phyloP scores from a whole-genome alignment of 371 early-diverging fungal genomes.

The Mortierella sp. region DNA sequence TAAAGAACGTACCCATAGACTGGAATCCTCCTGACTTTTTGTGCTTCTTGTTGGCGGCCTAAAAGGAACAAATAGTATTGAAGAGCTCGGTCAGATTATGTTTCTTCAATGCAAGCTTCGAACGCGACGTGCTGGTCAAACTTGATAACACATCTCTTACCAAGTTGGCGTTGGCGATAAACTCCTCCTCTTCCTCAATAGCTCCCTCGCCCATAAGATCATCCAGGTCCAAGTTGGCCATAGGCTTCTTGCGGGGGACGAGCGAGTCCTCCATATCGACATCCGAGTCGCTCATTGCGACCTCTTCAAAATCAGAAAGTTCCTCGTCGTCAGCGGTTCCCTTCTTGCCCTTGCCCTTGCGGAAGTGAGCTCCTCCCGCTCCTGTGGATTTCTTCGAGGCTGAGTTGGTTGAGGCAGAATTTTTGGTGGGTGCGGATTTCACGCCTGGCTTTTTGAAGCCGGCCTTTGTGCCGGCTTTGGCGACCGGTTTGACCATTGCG shows the following conservation, averaged over 20 bases:
- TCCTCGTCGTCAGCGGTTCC: constrained; percentile 34
- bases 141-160: constrained; percentile 11
- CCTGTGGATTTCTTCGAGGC: background rate
- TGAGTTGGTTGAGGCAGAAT: background rate
- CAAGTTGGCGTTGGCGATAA: constrained; percentile 56
- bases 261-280: constrained; percentile 51
- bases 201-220: constrained; percentile 48
- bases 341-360: constrained; percentile 38
- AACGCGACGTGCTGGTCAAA: background rate
- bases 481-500: constrained; percentile 33
- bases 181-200: constrained; percentile 52
- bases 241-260: constrained; percentile 51
- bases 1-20: constrained; percentile 84
- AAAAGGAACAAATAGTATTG: background rate
- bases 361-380: constrained; percentile 32
- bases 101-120: background rate
- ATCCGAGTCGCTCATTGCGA: constrained; percentile 58
- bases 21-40: constrained; percentile 97
- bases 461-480: constrained; percentile 28
- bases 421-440: constrained; percentile 21
- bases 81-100: background rate
- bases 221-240: constrained; percentile 42
- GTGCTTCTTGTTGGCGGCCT: constrained; percentile 86
- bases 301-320: constrained; percentile 52
- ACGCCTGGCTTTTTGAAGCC: constrained; percentile 10